A percentile compares a stretch with the other conserved stretches of the same genome.
These are phyloP conservation scores for Agrocybe praecox DNA, from an alignment of 768 basidiomycete species.

Conservation along the genomic window DNA sequence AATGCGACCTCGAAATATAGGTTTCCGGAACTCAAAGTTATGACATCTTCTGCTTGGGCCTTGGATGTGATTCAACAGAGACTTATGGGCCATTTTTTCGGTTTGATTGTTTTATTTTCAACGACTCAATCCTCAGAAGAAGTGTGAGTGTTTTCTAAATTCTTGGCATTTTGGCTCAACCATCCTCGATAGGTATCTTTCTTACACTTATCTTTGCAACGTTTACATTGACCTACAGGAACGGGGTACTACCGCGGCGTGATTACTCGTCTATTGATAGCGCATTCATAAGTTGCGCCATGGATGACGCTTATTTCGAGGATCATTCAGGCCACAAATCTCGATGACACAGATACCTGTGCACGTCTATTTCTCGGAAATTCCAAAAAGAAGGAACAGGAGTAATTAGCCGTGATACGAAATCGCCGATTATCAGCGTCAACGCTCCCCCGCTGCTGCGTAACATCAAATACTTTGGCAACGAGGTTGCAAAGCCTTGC, in stretches of 20 bases:
- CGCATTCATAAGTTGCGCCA: background rate
- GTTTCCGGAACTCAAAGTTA: background rate
- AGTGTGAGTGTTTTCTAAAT: background rate
- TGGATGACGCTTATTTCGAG: constrained; percentile 5
- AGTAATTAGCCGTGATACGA: background rate
- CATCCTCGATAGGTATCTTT: background rate
- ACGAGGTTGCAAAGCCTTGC: background rate
- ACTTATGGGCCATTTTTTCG: constrained; percentile 6
- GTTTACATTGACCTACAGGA: background rate
- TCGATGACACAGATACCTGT: background rate
- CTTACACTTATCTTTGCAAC: background rate
- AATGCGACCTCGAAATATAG: background rate
- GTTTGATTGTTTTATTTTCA: background rate
- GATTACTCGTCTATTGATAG: background rate
- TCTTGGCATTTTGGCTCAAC: background rate
- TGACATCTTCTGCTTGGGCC: background rate
- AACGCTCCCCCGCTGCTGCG: background rate
- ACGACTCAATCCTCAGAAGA: background rate
- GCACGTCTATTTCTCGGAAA: constrained; percentile 16
- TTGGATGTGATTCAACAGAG: background rate
- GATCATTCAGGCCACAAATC: background rate
- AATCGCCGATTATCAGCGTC: constrained; percentile 2
- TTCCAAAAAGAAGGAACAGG: constrained; percentile 1
- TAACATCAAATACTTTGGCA: background rate
- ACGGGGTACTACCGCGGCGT: background rate